Base-by-base conservation (phyloP, 2,329 filamentous ascomycete species). In the Lachnellula arida region DNA sequence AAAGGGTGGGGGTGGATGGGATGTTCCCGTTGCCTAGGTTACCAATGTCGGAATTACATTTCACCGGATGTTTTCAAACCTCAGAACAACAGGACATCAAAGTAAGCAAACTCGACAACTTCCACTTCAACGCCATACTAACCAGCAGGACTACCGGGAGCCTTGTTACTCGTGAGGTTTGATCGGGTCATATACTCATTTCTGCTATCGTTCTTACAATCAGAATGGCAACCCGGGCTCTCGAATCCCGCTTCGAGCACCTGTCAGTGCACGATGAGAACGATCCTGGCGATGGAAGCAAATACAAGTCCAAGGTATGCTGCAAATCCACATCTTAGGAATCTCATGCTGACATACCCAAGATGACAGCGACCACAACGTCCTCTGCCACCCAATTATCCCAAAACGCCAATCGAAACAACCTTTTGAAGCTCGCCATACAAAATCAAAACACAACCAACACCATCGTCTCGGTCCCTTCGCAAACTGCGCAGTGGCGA, bases 251-350 rank as follows among this genome's bases (percentile, higher is more conserved):
- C 67, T 90, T 97, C 69, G 91, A 96, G 84, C 87, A 86, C 73
- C 83, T 97, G 75, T 87, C 89, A 19, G 89, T 97, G 60, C 87
- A 89, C 66, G 92, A 97, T 69, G 92, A 96, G 74, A 95, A 93
- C 69, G 87, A 90, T 57, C 74, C 77, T 34, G 75, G 75, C 53
- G 78, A 82, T 60, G 76, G 75, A 60, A 74, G 74, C 55, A 79
- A 79, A 60, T 86, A 88, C 71, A 96, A 95, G 74, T 73, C 83
- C 59, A 96, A 96, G 85, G 91, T 93, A 77, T 55, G 70, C 61
- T 46, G 14, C 73, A 73, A 23, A 72, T 75, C 12, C 46, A 25
- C 15, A 34, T 4, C 14, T 34, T 42, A 22, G 32, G 12, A 2
- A 46, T 17, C 32, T 39, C 25, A 50, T 44, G 51, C 73, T 76